These are phyloP conservation scores for Ustilago vetiveriae DNA, from an alignment of 1,284 basidiomycete genomes.

Conservation along the genomic window DNA sequence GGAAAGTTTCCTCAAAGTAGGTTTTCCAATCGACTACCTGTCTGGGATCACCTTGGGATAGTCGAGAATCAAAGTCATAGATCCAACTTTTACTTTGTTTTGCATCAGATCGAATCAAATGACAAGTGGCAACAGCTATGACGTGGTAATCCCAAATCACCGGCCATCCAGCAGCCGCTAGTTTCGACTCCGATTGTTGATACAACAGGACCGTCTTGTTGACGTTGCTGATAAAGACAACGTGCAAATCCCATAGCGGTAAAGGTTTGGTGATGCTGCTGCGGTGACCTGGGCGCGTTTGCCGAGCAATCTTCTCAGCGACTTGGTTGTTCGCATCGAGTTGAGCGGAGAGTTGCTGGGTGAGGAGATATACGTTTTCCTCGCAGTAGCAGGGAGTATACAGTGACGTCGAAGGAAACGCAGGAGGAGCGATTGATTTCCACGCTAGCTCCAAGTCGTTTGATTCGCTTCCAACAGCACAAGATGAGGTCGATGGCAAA, in stretches of 20 bases:
- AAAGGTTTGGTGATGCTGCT: too few relatives aligned
- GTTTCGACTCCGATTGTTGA: constrained; percentile 35
- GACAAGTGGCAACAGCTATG: constrained; percentile 29
- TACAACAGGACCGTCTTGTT: constrained; percentile 37
- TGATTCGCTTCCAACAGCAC: too few relatives aligned
- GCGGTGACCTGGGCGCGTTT: too few relatives aligned
- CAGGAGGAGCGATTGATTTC: constrained; percentile 5
- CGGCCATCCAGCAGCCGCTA: constrained; percentile 16
- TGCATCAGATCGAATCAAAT: constrained; percentile 6
- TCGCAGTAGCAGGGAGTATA: constrained; percentile 57
- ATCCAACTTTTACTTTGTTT: constrained; percentile 48
- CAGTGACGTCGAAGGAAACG: constrained; percentile 2
- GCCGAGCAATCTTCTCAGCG: constrained; percentile 7
- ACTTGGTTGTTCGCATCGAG: constrained; percentile 1
- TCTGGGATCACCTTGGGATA: neutral
- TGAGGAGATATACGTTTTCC: constrained; percentile 51
- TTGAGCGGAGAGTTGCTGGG: constrained; percentile 2
- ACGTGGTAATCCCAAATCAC: constrained; percentile 63
- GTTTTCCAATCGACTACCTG: constrained; percentile 1
- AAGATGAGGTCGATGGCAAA: too few relatives aligned
- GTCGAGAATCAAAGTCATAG: constrained; percentile 47
- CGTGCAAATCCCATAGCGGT: constrained; percentile 37
- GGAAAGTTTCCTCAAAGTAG: constrained; percentile 29
- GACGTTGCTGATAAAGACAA: constrained; percentile 47
- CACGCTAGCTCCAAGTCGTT: neutral